phyloP scores from a whole-genome alignment of 768 basidiomycete genomes.

The Exsudoporus frostii region DNA sequence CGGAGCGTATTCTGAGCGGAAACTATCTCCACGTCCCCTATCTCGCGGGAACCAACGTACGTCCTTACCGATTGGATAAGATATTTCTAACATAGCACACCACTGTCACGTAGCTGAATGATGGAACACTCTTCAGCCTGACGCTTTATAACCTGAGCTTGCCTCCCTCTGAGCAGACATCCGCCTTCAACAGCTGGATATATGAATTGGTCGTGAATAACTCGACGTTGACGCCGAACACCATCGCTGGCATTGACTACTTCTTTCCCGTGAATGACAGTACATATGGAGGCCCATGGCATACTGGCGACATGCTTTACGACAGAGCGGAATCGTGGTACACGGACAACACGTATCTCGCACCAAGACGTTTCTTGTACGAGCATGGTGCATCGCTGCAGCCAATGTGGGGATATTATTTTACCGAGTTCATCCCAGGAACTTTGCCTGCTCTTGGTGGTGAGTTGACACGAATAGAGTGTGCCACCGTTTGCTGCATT shows the following conservation, averaged over 20 bases:
- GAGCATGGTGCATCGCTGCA: constrained; percentile 45
- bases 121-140: constrained; percentile 9
- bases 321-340: constrained; percentile 58
- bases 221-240: constrained; percentile 19
- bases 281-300: constrained; percentile 47
- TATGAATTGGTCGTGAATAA: constrained; percentile 50
- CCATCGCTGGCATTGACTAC: constrained; percentile 38
- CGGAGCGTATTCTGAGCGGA: constrained; percentile 41
- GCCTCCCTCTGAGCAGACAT: constrained; percentile 38
- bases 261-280: constrained; percentile 50
- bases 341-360: constrained; percentile 54
- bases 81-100: not conserved
- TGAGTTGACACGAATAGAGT: constrained; percentile 18
- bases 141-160: constrained; percentile 38
- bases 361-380: constrained; percentile 49
- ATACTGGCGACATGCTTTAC: constrained; percentile 58
- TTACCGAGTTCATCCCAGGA: constrained; percentile 57
- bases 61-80: not conserved
- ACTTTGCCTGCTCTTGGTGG: constrained; percentile 47
- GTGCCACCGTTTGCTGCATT: not conserved
- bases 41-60: constrained; percentile 55
- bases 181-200: constrained; percentile 48
- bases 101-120: constrained; percentile 7
- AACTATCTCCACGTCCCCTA: constrained; percentile 53
- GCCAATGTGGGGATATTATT: constrained; percentile 52